Percentiles rank a stretch among this genome's conserved stretches.
Conservation (phyloP, 495 filamentous ascomycete species). For the Trichoderma orchidacearum region DNA sequence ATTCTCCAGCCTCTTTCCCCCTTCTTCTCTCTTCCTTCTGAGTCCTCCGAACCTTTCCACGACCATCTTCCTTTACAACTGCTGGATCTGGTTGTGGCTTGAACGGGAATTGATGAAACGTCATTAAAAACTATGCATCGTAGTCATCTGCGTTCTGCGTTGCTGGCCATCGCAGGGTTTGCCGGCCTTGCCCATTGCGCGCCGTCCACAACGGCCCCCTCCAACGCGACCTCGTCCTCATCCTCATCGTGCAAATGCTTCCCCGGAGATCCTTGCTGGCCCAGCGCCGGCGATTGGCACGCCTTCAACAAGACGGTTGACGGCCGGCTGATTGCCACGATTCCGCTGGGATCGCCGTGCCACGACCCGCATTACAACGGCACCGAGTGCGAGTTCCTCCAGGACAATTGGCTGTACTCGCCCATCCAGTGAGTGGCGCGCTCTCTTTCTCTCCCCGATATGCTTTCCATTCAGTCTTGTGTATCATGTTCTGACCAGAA, state of each 20-base stretch:
- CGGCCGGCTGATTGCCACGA: constrained; percentile 21
- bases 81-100: no score
- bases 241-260: constrained; percentile 23
- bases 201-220: no score
- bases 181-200: not conserved
- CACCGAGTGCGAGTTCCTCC: constrained; percentile 17
- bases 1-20: not conserved
- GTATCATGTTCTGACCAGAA: not conserved
- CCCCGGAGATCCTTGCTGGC: constrained; percentile 28
- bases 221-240: not conserved
- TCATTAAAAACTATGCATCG: not conserved
- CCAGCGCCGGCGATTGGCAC: constrained; percentile 16
- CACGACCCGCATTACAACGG: constrained; percentile 26
- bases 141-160: not conserved
- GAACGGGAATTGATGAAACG: no score
- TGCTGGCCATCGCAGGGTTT: not conserved
- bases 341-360: constrained; percentile 25
- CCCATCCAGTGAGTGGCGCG: constrained; percentile 23
- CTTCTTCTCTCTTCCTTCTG: no score
- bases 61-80: no score
- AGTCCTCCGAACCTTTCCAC: no score
- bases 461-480: no score
- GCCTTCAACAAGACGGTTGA: constrained; percentile 22
- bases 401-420: constrained; percentile 13
- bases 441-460: no score